Base-by-base conservation (phyloP, 163 green algal genomes). In the Scenedesmus sp. region DNA sequence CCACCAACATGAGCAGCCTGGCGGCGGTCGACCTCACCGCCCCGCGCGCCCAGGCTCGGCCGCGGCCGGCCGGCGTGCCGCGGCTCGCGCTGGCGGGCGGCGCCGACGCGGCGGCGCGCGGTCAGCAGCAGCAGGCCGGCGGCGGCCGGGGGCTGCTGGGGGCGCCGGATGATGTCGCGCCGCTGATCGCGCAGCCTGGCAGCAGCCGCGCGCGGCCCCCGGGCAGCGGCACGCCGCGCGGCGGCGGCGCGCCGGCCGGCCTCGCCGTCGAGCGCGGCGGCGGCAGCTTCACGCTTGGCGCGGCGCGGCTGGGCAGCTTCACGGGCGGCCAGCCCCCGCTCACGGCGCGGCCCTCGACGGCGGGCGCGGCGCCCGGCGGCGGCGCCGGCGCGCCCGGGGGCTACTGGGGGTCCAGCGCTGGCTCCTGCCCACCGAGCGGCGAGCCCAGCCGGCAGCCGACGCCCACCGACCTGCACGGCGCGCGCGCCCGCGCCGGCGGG, bases 401-500 rank as follows among this genome's bases (percentile, higher is more conserved):
- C 53, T 77, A 77, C 69, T 77, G 69, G 69, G 69, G 69, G 10
- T 77, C 69, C 14, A 48, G n/a, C 47, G 69, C 69, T 7, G 69
- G 69, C 14, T 77, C 69, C 9, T 76, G 64, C 14, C 67, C 67
- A 22, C 53, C 24, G 22, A 77, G 69, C 42, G 54, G 47, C 26
- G 54, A 56, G 13, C 31, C 69, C 3, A 77, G 69, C 54, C 53
- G 69, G 33, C 53, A 64, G 39, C 69, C 51, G 9, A 66, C 69
- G 20, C 69, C 69, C 39, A 47, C 7, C 7, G 39, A 47, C 7
- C 7, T 10, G 39, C 39, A 47, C 7, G 39, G 7, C 6, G 39
- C 39, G 39, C 7, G 7, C 10, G 39, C 39, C 39, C 7, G 7
- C 10, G 39, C 39, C 18, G 18, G 54, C 15, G 18, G 54, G 15